Evolutionary conservation across 768 basidiomycete species (phyloP).

Genomic region (Crucibulum laeve): DNA sequence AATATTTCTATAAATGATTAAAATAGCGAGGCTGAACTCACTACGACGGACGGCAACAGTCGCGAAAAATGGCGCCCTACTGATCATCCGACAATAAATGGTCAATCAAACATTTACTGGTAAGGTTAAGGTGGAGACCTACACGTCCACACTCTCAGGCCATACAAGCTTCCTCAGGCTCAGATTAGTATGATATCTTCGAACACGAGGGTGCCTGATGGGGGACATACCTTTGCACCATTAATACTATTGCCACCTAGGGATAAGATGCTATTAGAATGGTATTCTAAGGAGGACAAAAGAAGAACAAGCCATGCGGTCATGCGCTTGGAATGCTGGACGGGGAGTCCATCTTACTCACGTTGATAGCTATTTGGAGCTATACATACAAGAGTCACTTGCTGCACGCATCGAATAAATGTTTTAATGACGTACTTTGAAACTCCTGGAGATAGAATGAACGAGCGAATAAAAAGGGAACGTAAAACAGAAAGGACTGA

Average conservation of each 20-base stretch:
- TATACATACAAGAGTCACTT: slow-evolving; percentile 3
- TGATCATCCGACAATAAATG: slow-evolving; percentile 1
- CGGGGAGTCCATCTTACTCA: background rate
- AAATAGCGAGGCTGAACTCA: slow-evolving; percentile 3
- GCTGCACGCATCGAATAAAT: background rate
- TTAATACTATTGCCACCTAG: slow-evolving; percentile 21
- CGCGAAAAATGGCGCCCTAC: slow-evolving; percentile 14
- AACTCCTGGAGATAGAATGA: slow-evolving; percentile 9
- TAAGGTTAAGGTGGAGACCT: slow-evolving; percentile 4
- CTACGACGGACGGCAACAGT: slow-evolving; percentile 14
- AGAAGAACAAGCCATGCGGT: slow-evolving; percentile 3
- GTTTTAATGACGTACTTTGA: slow-evolving; percentile 13
- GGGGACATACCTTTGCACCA: slow-evolving; percentile 18
- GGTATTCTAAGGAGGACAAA: background rate
- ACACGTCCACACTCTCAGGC: slow-evolving; percentile 24
- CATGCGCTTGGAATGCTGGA: background rate
- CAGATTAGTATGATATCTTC: background rate
- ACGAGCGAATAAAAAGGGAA: background rate
- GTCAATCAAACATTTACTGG: background rate
- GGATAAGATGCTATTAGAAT: background rate
- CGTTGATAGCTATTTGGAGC: slow-evolving; percentile 21
- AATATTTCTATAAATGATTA: background rate
- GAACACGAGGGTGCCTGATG: background rate
- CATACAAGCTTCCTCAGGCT: slow-evolving; percentile 14
- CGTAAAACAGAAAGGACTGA: background rate